Conservation (phyloP, 208 protist species). For the Lotmaria passim region DNA sequence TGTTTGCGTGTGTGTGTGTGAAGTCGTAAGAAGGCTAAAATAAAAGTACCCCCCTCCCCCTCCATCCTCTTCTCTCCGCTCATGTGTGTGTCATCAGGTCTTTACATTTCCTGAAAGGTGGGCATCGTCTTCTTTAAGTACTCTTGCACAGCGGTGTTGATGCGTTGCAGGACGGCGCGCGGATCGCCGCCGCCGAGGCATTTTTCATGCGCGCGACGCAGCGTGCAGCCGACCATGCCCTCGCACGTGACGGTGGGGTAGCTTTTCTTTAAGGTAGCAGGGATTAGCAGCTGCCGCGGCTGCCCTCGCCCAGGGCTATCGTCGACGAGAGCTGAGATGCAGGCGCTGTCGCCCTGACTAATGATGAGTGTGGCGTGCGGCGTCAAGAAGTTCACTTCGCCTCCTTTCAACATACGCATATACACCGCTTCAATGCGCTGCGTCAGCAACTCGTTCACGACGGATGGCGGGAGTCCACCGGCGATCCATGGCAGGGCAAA, state of each 20-base stretch:
- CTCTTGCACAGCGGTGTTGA: constrained; percentile 36
- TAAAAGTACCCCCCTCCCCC: no score
- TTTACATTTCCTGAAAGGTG: constrained; percentile 23
- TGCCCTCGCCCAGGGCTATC: constrained; percentile 49
- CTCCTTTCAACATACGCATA: constrained; percentile 30
- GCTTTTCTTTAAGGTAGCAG: constrained; percentile 29
- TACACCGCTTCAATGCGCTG: constrained; percentile 56
- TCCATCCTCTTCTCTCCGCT: no score
- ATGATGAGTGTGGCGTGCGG: constrained; percentile 64
- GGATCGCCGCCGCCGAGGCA: constrained; percentile 46
- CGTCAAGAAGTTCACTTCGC: constrained; percentile 44
- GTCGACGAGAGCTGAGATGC: constrained; percentile 43
- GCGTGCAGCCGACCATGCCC: constrained; percentile 54
- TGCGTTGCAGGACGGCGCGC: constrained; percentile 36
- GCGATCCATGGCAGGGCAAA: constrained; percentile 60
- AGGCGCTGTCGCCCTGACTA: constrained; percentile 55
- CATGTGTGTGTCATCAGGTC: no score
- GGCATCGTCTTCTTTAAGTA: constrained; percentile 35
- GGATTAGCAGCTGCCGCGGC: constrained; percentile 51
- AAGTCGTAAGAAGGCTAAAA: background rate
- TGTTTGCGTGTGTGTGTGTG: background rate
- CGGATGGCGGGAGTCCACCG: constrained; percentile 35
- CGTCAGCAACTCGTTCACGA: constrained; percentile 49
- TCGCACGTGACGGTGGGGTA: constrained; percentile 54
- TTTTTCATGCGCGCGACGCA: constrained; percentile 39